phyloP scores from a whole-genome alignment of 805 yeast genomes.

The Pichia insulana region DNA sequence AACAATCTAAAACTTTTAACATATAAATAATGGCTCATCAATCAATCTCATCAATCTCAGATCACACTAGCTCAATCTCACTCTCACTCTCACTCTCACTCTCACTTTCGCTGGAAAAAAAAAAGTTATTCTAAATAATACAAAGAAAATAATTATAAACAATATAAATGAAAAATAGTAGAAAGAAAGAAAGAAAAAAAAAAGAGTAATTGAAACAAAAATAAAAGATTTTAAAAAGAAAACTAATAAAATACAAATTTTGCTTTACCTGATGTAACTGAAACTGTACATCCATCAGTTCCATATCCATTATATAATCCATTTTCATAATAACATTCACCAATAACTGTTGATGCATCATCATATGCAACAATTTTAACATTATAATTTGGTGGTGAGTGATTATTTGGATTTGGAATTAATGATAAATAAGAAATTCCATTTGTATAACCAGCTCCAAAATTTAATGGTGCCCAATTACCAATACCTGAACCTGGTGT shows the following conservation, averaged over 20 bases:
- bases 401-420: constrained; percentile 93
- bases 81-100: no score
- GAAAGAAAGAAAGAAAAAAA: neutral
- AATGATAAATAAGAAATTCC: constrained; percentile 77
- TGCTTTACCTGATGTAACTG: constrained; percentile 30
- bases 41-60: no score
- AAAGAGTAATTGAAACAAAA: neutral
- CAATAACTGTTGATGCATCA: constrained; percentile 30
- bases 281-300: constrained; percentile 74
- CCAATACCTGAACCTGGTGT: constrained; percentile 69
- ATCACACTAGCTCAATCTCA: no score
- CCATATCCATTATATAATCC: constrained; percentile 46
- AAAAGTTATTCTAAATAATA: neutral
- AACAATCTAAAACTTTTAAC: no score
- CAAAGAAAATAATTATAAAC: neutral
- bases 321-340: constrained; percentile 35
- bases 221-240: neutral
- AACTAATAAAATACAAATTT: constrained; percentile 25
- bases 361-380: constrained; percentile 36
- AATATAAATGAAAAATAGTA: neutral
- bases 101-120: no score
- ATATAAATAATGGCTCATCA: no score
- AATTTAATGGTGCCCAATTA: constrained; percentile 96
- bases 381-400: constrained; percentile 45
- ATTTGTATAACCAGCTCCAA: constrained; percentile 81